Conservation (phyloP, 2,329 filamentous ascomycete species). For the Neonectria coccinea region DNA sequence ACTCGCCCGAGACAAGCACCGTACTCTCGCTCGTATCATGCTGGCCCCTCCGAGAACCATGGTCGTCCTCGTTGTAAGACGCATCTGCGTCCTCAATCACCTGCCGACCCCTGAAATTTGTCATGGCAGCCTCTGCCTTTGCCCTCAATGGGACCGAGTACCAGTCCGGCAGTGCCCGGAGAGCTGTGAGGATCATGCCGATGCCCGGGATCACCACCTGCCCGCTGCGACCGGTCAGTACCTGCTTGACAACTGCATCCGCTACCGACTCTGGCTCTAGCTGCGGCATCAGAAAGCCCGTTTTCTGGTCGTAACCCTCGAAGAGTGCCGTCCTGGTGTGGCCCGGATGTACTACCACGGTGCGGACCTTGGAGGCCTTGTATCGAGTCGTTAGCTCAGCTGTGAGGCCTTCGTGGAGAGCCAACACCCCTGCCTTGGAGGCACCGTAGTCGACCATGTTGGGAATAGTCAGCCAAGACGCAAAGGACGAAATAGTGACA, state of each 20-base stretch:
- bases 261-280: conserved; percentile 57
- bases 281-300: conserved; percentile 49
- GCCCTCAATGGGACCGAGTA: conserved; percentile 66
- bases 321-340: conserved; percentile 53
- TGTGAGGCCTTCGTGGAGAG: conserved; percentile 75
- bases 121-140: conserved; percentile 56
- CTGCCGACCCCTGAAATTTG: conserved; percentile 59
- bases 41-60: conserved; percentile 29
- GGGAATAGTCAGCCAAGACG: conserved; percentile 70
- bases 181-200: conserved; percentile 53
- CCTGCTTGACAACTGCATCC: conserved; percentile 61
- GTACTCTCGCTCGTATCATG: conserved; percentile 51
- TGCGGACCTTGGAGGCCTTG: conserved; percentile 72
- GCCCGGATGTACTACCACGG: conserved; percentile 71
- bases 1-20: conserved; percentile 51
- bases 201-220: conserved; percentile 61
- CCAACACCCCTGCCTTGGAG: conserved; percentile 73
- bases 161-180: conserved; percentile 72
- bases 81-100: conserved; percentile 59
- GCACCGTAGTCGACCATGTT: conserved; percentile 76
- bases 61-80: conserved; percentile 48
- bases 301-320: conserved; percentile 67
- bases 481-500: conserved; percentile 75
- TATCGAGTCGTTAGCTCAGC: conserved; percentile 70
- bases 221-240: conserved; percentile 61